Evolutionary conservation across 2,329 filamentous ascomycete species (phyloP).

Genomic region (Pestalotiopsis sp.): DNA sequence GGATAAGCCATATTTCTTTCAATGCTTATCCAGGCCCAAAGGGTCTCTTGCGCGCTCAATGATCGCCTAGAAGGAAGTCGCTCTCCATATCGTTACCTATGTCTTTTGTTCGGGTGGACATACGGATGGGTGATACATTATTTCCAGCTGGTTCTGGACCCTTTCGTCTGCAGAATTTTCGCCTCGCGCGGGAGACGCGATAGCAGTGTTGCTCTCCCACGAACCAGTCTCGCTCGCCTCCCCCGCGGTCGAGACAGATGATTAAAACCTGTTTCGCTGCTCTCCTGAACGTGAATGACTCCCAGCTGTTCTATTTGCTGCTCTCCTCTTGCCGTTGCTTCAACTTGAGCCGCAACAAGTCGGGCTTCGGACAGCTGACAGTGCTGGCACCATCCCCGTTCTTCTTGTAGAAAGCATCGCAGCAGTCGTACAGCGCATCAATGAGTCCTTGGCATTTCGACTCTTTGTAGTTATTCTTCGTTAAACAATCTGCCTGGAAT

Average conservation of each 20-base stretch:
- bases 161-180: background rate
- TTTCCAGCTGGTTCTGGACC: background rate
- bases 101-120: slow-evolving; percentile 40
- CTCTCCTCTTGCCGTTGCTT: slow-evolving; percentile 64
- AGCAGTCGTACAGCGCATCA: slow-evolving; percentile 91
- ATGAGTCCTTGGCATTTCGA: slow-evolving; percentile 78
- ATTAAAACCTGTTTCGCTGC: background rate
- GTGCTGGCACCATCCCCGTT: slow-evolving; percentile 77
- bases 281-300: background rate
- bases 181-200: background rate
- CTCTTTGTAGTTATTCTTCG: slow-evolving; percentile 84
- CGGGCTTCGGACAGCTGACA: slow-evolving; percentile 83
- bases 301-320: slow-evolving; percentile 15
- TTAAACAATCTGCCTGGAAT: slow-evolving; percentile 69
- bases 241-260: background rate
- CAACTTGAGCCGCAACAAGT: slow-evolving; percentile 80
- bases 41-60: slow-evolving; percentile 95
- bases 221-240: background rate
- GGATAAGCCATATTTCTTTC: slow-evolving; percentile 71
- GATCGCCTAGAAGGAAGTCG: slow-evolving; percentile 85
- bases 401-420: slow-evolving; percentile 81
- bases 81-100: slow-evolving; percentile 72
- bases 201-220: background rate
- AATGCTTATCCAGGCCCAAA: slow-evolving; percentile 90
- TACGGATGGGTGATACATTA: slow-evolving; percentile 42